These are phyloP conservation scores for Aspergillus indologenus DNA, from an alignment of 495 filamentous ascomycete species.

Conservation along the genomic window DNA sequence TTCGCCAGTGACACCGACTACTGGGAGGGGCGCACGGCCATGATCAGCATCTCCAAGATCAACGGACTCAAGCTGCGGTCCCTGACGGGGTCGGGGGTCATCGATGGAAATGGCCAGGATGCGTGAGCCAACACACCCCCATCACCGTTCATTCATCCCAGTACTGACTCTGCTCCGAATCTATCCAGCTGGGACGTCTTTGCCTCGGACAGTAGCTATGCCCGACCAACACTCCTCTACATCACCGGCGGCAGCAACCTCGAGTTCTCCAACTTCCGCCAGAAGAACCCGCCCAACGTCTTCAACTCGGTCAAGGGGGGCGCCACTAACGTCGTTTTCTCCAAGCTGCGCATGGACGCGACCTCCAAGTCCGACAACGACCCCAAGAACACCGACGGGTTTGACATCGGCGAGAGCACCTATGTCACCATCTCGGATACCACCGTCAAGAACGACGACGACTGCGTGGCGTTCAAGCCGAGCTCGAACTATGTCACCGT, in stretches of 20 bases:
- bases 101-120: constrained; percentile 48
- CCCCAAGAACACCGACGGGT: constrained; percentile 44
- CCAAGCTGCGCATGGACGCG: constrained; percentile 32
- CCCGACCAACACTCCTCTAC: constrained; percentile 39
- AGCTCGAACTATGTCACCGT: constrained; percentile 39
- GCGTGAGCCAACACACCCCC: neutral
- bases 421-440: constrained; percentile 35
- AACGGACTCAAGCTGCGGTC: constrained; percentile 36
- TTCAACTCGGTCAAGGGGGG: constrained; percentile 40
- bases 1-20: constrained; percentile 34
- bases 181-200: constrained; percentile 38
- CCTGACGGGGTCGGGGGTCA: constrained; percentile 36
- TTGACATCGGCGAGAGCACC: constrained; percentile 43
- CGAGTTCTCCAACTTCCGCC: constrained; percentile 29
- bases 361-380: constrained; percentile 34
- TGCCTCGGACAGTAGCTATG: constrained; percentile 33
- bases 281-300: constrained; percentile 45
- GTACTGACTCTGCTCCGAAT: neutral
- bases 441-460: constrained; percentile 43
- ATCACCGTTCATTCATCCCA: neutral
- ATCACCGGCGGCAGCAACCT: constrained; percentile 37
- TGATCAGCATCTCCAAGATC: constrained; percentile 36
- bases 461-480: constrained; percentile 48
- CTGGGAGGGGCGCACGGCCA: constrained; percentile 38
- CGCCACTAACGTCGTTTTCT: constrained; percentile 29